Conservation (phyloP, 106 monocot genomes). For the Dendrobium nobile region DNA sequence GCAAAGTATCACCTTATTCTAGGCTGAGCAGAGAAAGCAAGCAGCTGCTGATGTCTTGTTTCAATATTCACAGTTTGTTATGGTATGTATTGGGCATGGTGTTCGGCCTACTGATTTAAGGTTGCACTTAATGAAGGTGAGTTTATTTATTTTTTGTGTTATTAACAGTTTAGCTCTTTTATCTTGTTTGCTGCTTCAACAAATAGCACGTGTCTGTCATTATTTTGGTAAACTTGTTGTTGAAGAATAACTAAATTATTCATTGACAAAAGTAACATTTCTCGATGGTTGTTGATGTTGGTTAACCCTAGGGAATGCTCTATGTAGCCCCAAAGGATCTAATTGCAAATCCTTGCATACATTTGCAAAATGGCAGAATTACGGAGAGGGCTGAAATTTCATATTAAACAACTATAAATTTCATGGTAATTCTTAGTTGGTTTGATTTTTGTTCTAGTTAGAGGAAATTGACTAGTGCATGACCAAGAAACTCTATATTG, state of each 20-base stretch:
- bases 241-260: neutral
- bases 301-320: no score
- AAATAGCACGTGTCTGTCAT: neutral
- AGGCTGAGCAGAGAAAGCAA: slow-evolving; percentile 79
- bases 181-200: neutral
- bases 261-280: neutral
- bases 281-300: no score
- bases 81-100: slow-evolving; percentile 90
- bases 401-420: no score
- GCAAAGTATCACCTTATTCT: neutral
- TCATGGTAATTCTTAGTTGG: no score
- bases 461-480: no score
- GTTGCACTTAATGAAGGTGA: slow-evolving; percentile 93
- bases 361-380: no score
- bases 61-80: slow-evolving; percentile 86
- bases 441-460: no score
- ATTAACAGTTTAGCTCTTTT: neutral
- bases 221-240: neutral
- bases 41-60: slow-evolving; percentile 89
- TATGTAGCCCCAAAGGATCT: no score
- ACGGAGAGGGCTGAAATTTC: no score
- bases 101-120: slow-evolving; percentile 85
- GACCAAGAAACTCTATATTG: no score
- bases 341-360: no score
- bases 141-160: neutral